Percentiles rank a stretch among this genome's conserved stretches.
phyloP scores from a whole-genome alignment of 2,329 filamentous ascomycete species.

The Lizonia empirigonia region DNA sequence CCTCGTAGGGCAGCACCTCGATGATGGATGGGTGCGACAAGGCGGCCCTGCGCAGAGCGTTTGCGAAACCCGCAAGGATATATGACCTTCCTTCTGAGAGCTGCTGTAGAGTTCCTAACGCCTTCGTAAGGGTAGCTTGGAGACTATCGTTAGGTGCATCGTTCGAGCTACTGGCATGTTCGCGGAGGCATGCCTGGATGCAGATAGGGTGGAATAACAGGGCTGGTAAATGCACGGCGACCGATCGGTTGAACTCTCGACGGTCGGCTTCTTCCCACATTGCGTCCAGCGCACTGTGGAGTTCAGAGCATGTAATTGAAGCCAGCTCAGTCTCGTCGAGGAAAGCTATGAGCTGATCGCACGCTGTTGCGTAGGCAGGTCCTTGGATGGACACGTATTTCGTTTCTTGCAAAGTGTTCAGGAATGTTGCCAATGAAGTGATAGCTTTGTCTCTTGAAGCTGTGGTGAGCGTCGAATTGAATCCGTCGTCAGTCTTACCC shows the following conservation, averaged over 20 bases:
- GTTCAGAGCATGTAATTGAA: conserved; percentile 16
- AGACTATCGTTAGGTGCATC: conserved; percentile 12
- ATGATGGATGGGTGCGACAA: conserved; percentile 37
- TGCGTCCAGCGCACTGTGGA: conserved; percentile 37
- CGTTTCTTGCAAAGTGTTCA: conserved; percentile 31
- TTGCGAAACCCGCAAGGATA: conserved; percentile 38
- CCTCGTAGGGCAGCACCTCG: conserved; percentile 44
- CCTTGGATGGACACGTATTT: conserved; percentile 42
- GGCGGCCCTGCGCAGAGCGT: conserved; percentile 40
- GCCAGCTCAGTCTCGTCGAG: conserved; percentile 24
- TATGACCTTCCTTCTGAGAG: conserved; percentile 46
- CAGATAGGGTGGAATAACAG: conserved; percentile 47
- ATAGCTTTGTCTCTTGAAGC: not conserved
- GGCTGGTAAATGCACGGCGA: conserved; percentile 46
- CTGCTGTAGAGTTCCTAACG: conserved; percentile 32
- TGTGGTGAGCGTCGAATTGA: not conserved
- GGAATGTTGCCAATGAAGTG: conserved; percentile 30
- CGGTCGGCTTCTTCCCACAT: conserved; percentile 57
- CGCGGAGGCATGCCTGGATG: conserved; percentile 25
- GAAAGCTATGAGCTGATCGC: conserved; percentile 26
- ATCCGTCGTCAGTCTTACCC: conserved; percentile 1
- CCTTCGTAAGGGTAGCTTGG: conserved; percentile 28
- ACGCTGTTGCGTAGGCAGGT: conserved; percentile 34
- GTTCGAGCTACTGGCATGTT: not conserved
- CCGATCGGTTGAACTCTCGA: conserved; percentile 53